A percentile compares a stretch with the other conserved stretches of the same genome.
These are phyloP conservation scores for Panaeolus cyanescens DNA, from an alignment of 768 basidiomycete genomes.

Conservation along the genomic window DNA sequence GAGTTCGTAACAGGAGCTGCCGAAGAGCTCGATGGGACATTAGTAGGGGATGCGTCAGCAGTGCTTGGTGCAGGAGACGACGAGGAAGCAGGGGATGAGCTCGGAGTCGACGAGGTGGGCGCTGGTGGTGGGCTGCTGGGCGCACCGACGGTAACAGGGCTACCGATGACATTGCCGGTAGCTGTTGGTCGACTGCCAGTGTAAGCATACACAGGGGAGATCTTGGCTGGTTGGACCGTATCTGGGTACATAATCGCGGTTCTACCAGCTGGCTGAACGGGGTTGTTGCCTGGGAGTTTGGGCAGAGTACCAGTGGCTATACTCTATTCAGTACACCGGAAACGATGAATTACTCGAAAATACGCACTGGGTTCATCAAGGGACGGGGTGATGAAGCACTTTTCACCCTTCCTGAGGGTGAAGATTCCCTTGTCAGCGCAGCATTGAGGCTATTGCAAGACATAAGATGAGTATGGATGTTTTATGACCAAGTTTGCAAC, in stretches of 20 bases:
- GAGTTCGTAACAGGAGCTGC: background rate
- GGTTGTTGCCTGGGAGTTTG: slow-evolving; percentile 44
- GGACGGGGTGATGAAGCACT: slow-evolving; percentile 36
- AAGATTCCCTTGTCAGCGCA: slow-evolving; percentile 39
- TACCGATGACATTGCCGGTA: slow-evolving; percentile 1
- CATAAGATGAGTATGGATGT: background rate
- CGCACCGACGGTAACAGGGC: background rate
- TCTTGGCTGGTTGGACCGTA: background rate
- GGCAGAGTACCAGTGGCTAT: slow-evolving; percentile 36
- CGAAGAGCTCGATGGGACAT: background rate
- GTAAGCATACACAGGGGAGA: slow-evolving; percentile 35
- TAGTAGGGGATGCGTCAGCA: background rate
- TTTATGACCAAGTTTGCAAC: slow-evolving; percentile 9
- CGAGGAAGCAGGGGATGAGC: background rate
- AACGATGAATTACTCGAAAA: background rate
- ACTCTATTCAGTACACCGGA: slow-evolving; percentile 3
- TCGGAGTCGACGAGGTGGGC: background rate
- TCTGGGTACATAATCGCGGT: background rate
- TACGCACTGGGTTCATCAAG: slow-evolving; percentile 38
- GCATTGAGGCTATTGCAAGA: slow-evolving; percentile 25
- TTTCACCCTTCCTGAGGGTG: slow-evolving; percentile 26
- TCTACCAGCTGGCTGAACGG: slow-evolving; percentile 29
- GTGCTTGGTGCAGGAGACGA: background rate
- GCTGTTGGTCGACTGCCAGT: slow-evolving; percentile 22
- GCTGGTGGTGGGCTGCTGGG: background rate